A percentile compares a stretch with the other conserved stretches of the same genome.
phyloP scores from a whole-genome alignment of 75 land plant species.

The Cunninghamia lanceolata region DNA sequence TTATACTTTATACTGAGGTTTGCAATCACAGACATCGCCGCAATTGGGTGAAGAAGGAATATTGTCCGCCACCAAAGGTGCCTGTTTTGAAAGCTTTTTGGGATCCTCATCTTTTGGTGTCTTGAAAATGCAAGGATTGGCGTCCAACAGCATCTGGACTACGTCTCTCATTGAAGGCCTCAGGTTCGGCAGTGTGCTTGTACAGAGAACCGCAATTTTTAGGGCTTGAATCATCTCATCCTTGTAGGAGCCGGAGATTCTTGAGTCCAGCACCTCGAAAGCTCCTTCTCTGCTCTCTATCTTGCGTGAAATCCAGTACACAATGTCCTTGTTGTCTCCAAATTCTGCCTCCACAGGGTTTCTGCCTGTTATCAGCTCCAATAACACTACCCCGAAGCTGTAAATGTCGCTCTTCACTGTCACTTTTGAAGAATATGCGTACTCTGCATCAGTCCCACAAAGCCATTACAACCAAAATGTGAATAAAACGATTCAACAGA shows the following conservation, averaged over 20 bases:
- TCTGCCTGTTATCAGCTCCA: constrained; percentile 39
- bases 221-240: constrained; percentile 22
- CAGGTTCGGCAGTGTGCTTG: not conserved
- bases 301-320: constrained; percentile 18
- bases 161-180: constrained; percentile 34
- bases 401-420: constrained; percentile 44
- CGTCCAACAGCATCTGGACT: constrained; percentile 22
- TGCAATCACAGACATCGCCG: not conserved
- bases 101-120: not conserved
- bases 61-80: not conserved
- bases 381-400: constrained; percentile 43
- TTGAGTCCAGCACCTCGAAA: constrained; percentile 18
- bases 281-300: constrained; percentile 11
- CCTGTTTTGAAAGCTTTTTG: not conserved
- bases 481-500: no score
- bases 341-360: constrained; percentile 26
- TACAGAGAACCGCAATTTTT: constrained; percentile 19
- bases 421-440: constrained; percentile 37
- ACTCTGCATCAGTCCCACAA: constrained; percentile 19
- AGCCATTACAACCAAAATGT: no score
- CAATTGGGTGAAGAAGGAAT: not conserved
- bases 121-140: not conserved
- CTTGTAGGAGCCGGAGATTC: constrained; percentile 10
- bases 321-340: constrained; percentile 24
- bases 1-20: constrained; percentile 5